Percentiles rank a stretch among this genome's conserved stretches.
These are phyloP conservation scores for Chlamydomonas sphaeroides DNA, from an alignment of 139 green algal genomes.

Conservation along the genomic window DNA sequence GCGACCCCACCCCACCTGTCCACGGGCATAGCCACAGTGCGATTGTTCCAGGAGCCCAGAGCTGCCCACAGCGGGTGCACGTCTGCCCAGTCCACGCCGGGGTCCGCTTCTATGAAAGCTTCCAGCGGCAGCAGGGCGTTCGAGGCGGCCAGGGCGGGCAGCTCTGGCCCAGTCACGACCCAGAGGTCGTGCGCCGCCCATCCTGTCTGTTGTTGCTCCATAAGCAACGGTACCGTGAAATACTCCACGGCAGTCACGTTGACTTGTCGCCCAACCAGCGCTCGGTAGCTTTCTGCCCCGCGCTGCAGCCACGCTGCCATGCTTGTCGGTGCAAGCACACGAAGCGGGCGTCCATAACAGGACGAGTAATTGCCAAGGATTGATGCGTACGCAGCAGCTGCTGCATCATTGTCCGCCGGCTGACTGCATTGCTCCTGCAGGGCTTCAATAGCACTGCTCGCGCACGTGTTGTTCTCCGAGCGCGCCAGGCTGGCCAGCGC, in stretches of 20 bases:
- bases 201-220: background rate
- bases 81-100: background rate
- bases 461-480: too few species aligned
- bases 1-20: background rate
- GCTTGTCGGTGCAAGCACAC: background rate
- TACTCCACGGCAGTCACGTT: background rate
- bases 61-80: background rate
- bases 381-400: too few species aligned
- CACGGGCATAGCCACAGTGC: background rate
- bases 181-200: constrained; percentile 17
- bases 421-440: too few species aligned
- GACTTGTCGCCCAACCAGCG: background rate
- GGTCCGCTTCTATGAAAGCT: background rate
- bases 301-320: background rate
- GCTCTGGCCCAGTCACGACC: constrained; percentile 17
- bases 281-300: background rate
- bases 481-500: too few species aligned
- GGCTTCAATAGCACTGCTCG: too few species aligned
- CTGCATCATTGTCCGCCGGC: too few species aligned
- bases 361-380: too few species aligned
- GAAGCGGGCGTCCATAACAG: background rate
- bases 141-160: background rate
- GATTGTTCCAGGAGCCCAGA: background rate
- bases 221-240: background rate
- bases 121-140: background rate